Evolutionary conservation across 306 rosid species (phyloP), one percentile per base, ranked within the genome.

Genomic region (Gleditsia sinensis): DNA sequence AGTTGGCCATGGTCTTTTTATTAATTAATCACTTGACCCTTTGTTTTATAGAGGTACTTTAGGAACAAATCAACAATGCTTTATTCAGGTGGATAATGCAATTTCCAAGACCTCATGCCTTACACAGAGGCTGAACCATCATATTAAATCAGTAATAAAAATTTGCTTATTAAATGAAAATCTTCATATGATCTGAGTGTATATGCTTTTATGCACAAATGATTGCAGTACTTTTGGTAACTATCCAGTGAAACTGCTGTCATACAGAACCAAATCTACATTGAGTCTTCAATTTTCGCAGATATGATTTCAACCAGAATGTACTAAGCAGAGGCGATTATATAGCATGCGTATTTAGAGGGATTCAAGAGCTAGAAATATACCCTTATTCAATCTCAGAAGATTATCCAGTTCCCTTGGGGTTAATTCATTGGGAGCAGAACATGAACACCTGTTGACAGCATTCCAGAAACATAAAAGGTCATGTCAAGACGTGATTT

Each of bases 361-460:
- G 48, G 62, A 66, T 34, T 65, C 14, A 75, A 75, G 13, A 66
- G 54, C 67, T 71, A 64, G 62, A 56, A 64, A 63, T 81, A 71
- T 82, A 94, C 99, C 99, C 71, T 86, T 92, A 65, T 85, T 87
- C 85, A 87, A 65, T 85, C 88, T 85, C 63, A 92, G 87, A 84
- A 94, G 92, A 82, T 78, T 79, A 81, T 94, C 99, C 79, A 88
- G 67, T 75, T 94, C 99, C 82, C 79, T 82, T n/a, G 95, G 86
- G 80, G 72, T 78, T 87, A 94, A 78, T 84, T 94, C 99, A 77
- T 83, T 86, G 6, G 92, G 89, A 63, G 89, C 87, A 75, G 99
- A 86, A 83, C 99, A 94, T 14, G 87, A 90, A 86, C 86, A 80
- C 91, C 99, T 94, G 91, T 53, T 62, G 50, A 75, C 61, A 84